Evolutionary conservation across 257 asterid genomes (phyloP), one percentile per base, ranked within the genome.

Genomic region (Rauvolfia tetraphylla): DNA sequence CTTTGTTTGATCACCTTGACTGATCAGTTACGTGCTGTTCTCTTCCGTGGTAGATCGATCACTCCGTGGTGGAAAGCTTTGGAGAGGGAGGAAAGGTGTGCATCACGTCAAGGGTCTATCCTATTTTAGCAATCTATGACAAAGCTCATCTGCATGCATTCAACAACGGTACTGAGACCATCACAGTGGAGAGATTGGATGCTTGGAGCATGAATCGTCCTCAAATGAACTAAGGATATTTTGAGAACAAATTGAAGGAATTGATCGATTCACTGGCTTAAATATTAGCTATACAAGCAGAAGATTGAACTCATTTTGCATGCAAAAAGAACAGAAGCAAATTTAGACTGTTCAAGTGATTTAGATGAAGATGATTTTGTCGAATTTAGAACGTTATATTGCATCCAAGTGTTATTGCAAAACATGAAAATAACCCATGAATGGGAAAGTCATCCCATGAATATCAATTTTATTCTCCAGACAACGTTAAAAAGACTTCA

Each of bases 21-120:
- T 44, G n/a, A n/a, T n/a, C 5, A 3, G 23, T 49, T 49, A 49
- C 4, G 56, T 13, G 56, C 22, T 4, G 3, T 14, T 4, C 53
- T 54, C 1, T 69, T 1, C 20, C 5, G 0, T 14, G 38, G 14
- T 11, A 85, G 88, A 83, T 86, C 72, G 87, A 86, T 79, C 80
- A 86, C 38, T 86, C 89, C 0, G 89, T 86, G 48, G 83, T 86
- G 7, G 89, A 86, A 73, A 83, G 89, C 44, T 86, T 81, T 74
- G 89, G 85, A 5, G 80, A 56, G 2, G 84, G 83, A 74, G 89
- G 89, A 72, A 83, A 79, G 57, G 81, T 83, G 33, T 83, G 87
- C 51, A 81, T 83, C 23, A 78, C 83, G 39, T 85, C 89, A 33
- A 80, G 89, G 77, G 89, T 85, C 59, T 83, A 85, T 76, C 89